These are phyloP conservation scores for Sporothrix brasiliensis DNA, from an alignment of 2,329 filamentous ascomycete genomes.

Conservation along the genomic window DNA sequence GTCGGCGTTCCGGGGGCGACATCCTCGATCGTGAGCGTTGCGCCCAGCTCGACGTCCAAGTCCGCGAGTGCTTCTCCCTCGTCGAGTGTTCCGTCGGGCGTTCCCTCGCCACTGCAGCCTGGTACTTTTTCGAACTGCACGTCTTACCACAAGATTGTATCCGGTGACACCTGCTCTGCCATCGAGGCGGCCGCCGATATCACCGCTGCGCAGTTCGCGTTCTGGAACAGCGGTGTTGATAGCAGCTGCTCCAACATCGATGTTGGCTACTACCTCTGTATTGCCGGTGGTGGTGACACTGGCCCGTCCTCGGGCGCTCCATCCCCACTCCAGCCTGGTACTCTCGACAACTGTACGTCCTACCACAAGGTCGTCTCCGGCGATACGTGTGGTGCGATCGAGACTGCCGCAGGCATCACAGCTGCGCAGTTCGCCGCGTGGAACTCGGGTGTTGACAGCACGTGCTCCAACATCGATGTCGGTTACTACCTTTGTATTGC, in stretches of 20 bases:
- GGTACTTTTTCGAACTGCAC: conserved; percentile 31
- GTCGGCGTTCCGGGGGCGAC: conserved; percentile 21
- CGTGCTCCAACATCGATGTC: too few relatives aligned
- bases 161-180: conserved; percentile 29
- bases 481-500: too few relatives aligned
- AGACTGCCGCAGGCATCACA: conserved; percentile 29
- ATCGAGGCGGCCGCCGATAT: conserved; percentile 29
- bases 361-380: conserved; percentile 42
- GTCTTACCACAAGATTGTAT: conserved; percentile 27
- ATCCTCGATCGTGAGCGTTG: neutral
- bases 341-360: conserved; percentile 39
- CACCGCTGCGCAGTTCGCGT: conserved; percentile 22
- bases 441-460: too few relatives aligned
- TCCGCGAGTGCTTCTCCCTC: neutral
- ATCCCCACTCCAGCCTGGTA: conserved; percentile 33
- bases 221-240: conserved; percentile 19
- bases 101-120: conserved; percentile 28
- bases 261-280: conserved; percentile 27
- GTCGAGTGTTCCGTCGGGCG: neutral
- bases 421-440: too few relatives aligned
- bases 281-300: conserved; percentile 12
- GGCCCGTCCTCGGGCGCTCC: neutral
- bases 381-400: conserved; percentile 41
- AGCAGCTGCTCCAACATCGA: conserved; percentile 28
- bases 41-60: neutral